Percentiles rank a stretch among this genome's conserved stretches.
Evolutionary conservation across 2,329 filamentous ascomycete species (phyloP).

Genomic region (Hawksworthiomyces lignivorus): DNA sequence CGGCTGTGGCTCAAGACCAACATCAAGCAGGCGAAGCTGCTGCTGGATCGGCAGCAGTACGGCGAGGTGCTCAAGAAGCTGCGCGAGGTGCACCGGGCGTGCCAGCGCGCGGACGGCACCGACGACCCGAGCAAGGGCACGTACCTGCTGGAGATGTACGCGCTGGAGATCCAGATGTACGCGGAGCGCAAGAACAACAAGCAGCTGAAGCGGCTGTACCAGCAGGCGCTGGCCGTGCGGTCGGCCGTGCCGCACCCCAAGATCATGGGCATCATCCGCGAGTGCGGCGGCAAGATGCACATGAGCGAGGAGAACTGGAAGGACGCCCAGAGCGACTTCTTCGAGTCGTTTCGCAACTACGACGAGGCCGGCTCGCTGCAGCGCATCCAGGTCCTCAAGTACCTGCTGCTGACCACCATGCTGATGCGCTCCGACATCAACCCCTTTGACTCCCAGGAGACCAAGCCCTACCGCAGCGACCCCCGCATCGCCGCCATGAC

Average conservation of each 20-base stretch:
- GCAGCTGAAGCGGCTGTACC: conserved; percentile 85
- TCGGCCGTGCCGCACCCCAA: conserved; percentile 98
- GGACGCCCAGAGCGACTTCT: conserved; percentile 93
- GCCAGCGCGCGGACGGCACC: conserved; percentile 76
- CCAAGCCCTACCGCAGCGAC: conserved; percentile 95
- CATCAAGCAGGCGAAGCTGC: conserved; percentile 88
- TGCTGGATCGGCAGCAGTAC: conserved; percentile 89
- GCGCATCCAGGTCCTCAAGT: conserved; percentile 94
- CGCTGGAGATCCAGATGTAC: conserved; percentile 97
- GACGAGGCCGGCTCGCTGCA: conserved; percentile 95
- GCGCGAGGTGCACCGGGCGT: conserved; percentile 79
- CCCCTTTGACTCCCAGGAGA: conserved; percentile 97
- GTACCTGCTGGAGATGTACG: conserved; percentile 91
- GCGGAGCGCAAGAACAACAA: conserved; percentile 96
- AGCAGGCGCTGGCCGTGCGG: conserved; percentile 81
- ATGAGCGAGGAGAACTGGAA: conserved; percentile 99
- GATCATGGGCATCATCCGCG: conserved; percentile 97
- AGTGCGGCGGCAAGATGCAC: conserved; percentile 99
- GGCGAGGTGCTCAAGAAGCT: conserved; percentile 71
- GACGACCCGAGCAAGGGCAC: conserved; percentile 95
- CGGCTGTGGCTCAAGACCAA: conserved; percentile 96
- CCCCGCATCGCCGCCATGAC: conserved; percentile 96
- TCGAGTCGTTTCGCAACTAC: conserved; percentile 97
- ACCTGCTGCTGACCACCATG: conserved; percentile 94
- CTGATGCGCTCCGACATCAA: conserved; percentile 98